These are phyloP conservation scores for Saccharomyces hybrid DNA, from an alignment of 1,139 yeast species.

Conservation along the genomic window DNA sequence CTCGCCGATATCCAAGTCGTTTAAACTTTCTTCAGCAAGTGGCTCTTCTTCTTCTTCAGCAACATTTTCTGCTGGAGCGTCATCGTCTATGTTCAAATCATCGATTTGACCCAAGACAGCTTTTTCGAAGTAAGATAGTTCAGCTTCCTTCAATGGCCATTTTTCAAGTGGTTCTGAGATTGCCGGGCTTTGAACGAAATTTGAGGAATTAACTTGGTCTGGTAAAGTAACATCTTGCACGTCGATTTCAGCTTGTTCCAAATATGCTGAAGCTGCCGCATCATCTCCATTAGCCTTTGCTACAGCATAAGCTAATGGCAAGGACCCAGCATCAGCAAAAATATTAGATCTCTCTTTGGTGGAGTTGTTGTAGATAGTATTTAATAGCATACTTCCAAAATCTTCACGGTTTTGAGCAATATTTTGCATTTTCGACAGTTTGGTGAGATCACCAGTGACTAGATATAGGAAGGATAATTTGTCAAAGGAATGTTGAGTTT, in stretches of 20 bases:
- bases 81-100: slow-evolving; percentile 39
- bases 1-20: slow-evolving; percentile 37
- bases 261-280: slow-evolving; percentile 63
- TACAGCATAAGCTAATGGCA: slow-evolving; percentile 86
- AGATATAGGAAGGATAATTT: slow-evolving; percentile 83
- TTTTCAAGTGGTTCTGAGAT: slow-evolving; percentile 34
- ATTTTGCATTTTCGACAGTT: slow-evolving; percentile 74
- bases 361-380: slow-evolving; percentile 71
- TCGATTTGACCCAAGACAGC: slow-evolving; percentile 78
- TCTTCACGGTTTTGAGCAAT: slow-evolving; percentile 91
- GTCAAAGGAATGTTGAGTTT: slow-evolving; percentile 79
- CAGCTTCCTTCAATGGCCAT: slow-evolving; percentile 80
- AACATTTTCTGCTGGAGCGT: slow-evolving; percentile 14
- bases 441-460: slow-evolving; percentile 68
- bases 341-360: slow-evolving; percentile 68
- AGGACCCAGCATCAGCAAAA: slow-evolving; percentile 69
- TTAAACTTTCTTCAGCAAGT: slow-evolving; percentile 7
- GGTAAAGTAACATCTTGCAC: slow-evolving; percentile 66
- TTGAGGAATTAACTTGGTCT: slow-evolving; percentile 28
- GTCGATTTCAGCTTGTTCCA: slow-evolving; percentile 58
- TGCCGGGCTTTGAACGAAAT: slow-evolving; percentile 17
- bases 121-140: slow-evolving; percentile 74
- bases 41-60: slow-evolving; percentile 34
- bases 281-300: slow-evolving; percentile 83
- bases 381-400: slow-evolving; percentile 70